Percentiles rank a stretch among this genome's conserved stretches.
phyloP scores from a whole-genome alignment of 2,329 filamentous ascomycete genomes.

The Colletotrichum sp. region DNA sequence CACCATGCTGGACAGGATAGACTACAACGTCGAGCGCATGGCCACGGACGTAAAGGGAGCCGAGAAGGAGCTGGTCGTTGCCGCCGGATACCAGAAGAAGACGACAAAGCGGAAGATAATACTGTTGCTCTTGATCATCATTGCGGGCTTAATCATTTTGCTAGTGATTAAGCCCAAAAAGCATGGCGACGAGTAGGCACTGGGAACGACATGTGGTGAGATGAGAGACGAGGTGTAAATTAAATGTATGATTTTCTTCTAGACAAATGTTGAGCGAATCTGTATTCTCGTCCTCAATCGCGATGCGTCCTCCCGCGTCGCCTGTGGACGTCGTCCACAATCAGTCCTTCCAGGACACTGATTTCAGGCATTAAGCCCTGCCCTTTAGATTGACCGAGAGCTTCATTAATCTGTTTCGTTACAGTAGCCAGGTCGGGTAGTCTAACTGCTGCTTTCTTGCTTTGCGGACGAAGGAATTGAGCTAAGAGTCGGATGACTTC shows the following conservation, averaged over 20 bases:
- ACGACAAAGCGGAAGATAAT: slow-evolving; percentile 93
- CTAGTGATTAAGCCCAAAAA: slow-evolving; percentile 80
- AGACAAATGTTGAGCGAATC: slow-evolving; percentile 20
- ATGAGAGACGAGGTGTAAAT: slow-evolving; percentile 23
- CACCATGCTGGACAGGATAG: slow-evolving; percentile 90
- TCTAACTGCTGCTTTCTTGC: not conserved
- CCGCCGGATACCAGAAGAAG: slow-evolving; percentile 86
- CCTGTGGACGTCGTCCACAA: not conserved
- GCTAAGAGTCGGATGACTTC: slow-evolving; percentile 16
- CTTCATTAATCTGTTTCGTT: not conserved
- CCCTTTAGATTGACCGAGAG: not conserved
- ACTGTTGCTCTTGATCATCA: slow-evolving; percentile 81
- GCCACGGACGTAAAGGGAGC: slow-evolving; percentile 90
- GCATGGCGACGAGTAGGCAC: slow-evolving; percentile 28
- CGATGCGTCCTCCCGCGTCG: not conserved
- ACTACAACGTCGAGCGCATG: slow-evolving; percentile 98
- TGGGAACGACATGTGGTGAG: not conserved
- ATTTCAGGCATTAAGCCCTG: not conserved
- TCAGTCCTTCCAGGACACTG: not conserved
- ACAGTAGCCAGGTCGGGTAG: not conserved
- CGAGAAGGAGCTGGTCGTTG: slow-evolving; percentile 88
- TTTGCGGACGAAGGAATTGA: not conserved
- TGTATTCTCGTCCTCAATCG: not conserved
- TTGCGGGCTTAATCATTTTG: slow-evolving; percentile 86
- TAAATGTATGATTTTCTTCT: slow-evolving; percentile 26